These are phyloP conservation scores for Solidago caesia DNA, from an alignment of 129 eudicot species.

Conservation along the genomic window DNA sequence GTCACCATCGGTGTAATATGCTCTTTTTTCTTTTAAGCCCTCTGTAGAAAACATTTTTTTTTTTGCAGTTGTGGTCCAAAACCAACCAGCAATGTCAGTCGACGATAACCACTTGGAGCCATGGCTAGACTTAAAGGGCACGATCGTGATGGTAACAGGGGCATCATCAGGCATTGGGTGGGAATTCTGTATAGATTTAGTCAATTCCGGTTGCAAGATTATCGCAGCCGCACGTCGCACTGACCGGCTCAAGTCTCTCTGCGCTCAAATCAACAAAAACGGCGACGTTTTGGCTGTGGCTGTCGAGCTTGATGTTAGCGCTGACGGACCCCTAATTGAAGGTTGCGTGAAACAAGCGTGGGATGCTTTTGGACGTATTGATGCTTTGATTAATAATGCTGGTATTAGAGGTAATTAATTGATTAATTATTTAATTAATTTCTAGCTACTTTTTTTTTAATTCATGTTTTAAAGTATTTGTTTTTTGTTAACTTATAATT, in stretches of 20 bases:
- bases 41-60: too few species aligned
- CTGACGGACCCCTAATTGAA: conserved; percentile 3
- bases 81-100: not conserved
- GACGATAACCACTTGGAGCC: not conserved
- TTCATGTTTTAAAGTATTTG: too few species aligned
- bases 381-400: conserved; percentile 27
- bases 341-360: not conserved
- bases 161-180: conserved; percentile 24
- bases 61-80: too few species aligned
- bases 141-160: conserved; percentile 20
- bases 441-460: too few species aligned
- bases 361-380: conserved; percentile 8
- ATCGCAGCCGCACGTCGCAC: conserved; percentile 27
- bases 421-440: not conserved
- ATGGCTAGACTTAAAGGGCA: conserved; percentile 12
- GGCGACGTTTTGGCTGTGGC: not conserved
- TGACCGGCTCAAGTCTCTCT: conserved; percentile 15
- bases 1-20: too few species aligned
- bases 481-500: too few species aligned
- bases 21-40: too few species aligned
- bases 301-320: conserved; percentile 22
- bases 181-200: conserved; percentile 20
- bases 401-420: conserved; percentile 19
- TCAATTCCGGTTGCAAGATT: conserved; percentile 24
- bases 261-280: conserved; percentile 12